Evolutionary conservation across 2,329 filamentous ascomycete genomes (phyloP).

Genomic region (Cryphonectria radicalis): DNA sequence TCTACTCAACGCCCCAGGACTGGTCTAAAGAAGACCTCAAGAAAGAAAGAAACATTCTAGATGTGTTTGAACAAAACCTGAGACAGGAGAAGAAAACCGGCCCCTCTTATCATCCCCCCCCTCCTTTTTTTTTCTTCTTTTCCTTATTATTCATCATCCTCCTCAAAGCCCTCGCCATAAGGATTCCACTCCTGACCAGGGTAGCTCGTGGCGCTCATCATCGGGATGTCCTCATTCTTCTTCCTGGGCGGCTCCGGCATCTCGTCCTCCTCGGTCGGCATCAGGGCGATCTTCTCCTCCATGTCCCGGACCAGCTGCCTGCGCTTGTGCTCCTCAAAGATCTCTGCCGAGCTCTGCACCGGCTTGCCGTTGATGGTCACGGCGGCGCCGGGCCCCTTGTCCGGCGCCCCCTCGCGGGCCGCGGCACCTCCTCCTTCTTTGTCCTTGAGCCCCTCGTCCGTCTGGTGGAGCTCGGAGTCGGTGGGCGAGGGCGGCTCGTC

Average conservation of each 20-base stretch:
- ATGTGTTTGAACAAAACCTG: neutral
- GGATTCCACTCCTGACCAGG: slow-evolving; percentile 74
- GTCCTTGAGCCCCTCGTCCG: slow-evolving; percentile 40
- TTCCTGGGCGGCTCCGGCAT: slow-evolving; percentile 36
- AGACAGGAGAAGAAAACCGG: neutral
- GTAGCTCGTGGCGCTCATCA: slow-evolving; percentile 71
- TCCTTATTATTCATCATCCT: slow-evolving; percentile 33
- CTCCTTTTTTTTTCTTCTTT: too few species aligned
- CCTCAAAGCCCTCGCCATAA: slow-evolving; percentile 42
- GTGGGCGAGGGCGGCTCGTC: slow-evolving; percentile 22
- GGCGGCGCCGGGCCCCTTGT: neutral
- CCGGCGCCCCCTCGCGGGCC: neutral
- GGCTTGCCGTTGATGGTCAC: slow-evolving; percentile 30
- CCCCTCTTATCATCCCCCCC: too few species aligned
- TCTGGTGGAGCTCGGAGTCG: slow-evolving; percentile 32
- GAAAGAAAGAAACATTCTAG: neutral
- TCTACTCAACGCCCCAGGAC: neutral
- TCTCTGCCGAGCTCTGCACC: slow-evolving; percentile 37
- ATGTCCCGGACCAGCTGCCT: slow-evolving; percentile 48
- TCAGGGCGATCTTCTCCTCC: slow-evolving; percentile 58
- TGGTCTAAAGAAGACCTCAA: neutral
- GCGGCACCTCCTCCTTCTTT: neutral
- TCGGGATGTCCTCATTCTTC: slow-evolving; percentile 51
- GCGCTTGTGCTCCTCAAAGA: slow-evolving; percentile 50
- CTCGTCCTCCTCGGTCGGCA: slow-evolving; percentile 38